Percentiles rank a stretch among this genome's conserved stretches.
These are phyloP conservation scores for Graphiopsis chlorocephala DNA, from an alignment of 2,329 filamentous ascomycete genomes.

Conservation along the genomic window DNA sequence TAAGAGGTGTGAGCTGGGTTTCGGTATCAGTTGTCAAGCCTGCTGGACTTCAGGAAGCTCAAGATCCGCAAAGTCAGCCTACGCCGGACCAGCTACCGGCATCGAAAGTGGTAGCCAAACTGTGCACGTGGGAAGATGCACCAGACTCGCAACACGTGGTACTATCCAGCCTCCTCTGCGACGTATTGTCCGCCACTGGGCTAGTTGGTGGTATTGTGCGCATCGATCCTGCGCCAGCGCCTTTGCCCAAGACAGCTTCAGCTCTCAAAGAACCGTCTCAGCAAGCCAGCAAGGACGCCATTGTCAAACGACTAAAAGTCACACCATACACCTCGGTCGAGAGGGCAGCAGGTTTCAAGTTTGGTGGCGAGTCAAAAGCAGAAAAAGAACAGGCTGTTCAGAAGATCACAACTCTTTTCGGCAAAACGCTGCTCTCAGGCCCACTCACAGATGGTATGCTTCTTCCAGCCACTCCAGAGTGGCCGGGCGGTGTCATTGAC, in stretches of 20 bases:
- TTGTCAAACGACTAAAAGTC: conserved; percentile 69
- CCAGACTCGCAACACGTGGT: conserved; percentile 78
- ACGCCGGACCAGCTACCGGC: conserved; percentile 57
- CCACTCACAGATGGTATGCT: conserved; percentile 88
- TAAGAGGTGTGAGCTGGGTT: conserved; percentile 75
- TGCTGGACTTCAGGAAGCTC: conserved; percentile 67
- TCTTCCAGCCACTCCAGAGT: conserved; percentile 63
- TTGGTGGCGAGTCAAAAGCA: conserved; percentile 82
- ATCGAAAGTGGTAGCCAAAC: conserved; percentile 69
- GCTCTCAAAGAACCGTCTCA: conserved; percentile 39
- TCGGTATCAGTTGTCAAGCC: conserved; percentile 85
- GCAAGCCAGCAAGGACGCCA: conserved; percentile 41
- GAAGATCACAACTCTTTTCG: conserved; percentile 70
- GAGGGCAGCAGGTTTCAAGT: conserved; percentile 65
- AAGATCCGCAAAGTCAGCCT: conserved; percentile 69
- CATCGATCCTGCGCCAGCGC: conserved; percentile 75
- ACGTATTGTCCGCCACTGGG: conserved; percentile 65
- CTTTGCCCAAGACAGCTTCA: conserved; percentile 61
- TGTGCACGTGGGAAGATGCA: conserved; percentile 80
- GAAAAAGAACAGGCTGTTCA: conserved; percentile 75
- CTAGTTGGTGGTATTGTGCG: conserved; percentile 85
- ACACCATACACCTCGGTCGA: conserved; percentile 69
- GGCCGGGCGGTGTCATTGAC: conserved; percentile 80
- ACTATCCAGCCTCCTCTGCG: conserved; percentile 74
- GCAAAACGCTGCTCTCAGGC: conserved; percentile 69